Base-by-base conservation (phyloP, 495 filamentous ascomycete genomes). In the Usnea hakonensis region DNA sequence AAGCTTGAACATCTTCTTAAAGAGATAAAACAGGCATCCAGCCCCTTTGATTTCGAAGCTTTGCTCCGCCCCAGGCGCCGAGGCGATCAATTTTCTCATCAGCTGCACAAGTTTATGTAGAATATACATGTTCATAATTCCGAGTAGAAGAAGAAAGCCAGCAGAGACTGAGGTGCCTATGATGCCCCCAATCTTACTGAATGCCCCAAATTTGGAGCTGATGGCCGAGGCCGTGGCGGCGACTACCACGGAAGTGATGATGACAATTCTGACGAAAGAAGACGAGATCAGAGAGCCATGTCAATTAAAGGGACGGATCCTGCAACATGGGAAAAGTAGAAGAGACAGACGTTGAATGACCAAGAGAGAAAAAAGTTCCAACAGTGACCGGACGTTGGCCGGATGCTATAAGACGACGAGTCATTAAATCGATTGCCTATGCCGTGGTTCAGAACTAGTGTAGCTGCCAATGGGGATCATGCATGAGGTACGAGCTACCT, bases 381-480 rank as follows among this genome's bases (percentile, higher is more conserved):
- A 97, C 91, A 1, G 92, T 88, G n/a, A 93, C 91, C 10, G 93
- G 91, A 10, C 83, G 83, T 70, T 91, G 89, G 19, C 91, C 91
- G 0, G 88, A 82, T 26, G 93, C 93, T 50, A 97, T 82, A n/a
- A 97, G 81, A 14, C 92, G 83, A 32, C 94, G 82, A 7, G 93
- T 97, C 88, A 94, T 96, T 17, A 97, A 80, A 76, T 97, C 94
- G 66, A 97, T 97, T 57, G 91, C 93, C 83, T 85, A 10, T 28
- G 17, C 19, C 23, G 28, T 8, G 17, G 28, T 60, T 43, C 55
- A 36, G 26, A 38, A 17, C 17, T n/a, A 14, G 21, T 50, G 9
- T 17, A 21, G 14, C 5, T 16, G 30, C 11, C 26, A 19, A 13
- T 23, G 16, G 11, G n/a, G 14, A 23, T 2, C 37, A 13, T 43